Evolutionary conservation across 2,329 filamentous ascomycete genomes (phyloP).

Genomic region (Acrocalymma vagum): DNA sequence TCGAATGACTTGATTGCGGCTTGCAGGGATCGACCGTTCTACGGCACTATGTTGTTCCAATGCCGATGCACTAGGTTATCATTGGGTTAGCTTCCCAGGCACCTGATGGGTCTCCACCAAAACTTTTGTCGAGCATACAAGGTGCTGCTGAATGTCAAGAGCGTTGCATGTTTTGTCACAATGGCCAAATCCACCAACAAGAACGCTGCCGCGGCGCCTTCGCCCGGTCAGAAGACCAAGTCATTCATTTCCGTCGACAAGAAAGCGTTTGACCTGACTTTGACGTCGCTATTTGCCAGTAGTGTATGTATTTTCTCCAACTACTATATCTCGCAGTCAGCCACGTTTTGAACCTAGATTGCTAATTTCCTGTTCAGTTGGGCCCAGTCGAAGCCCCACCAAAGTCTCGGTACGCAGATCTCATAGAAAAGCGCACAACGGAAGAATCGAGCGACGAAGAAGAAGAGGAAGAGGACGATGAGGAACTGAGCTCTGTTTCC

Average conservation of each 20-base stretch:
- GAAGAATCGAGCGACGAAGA: slow-evolving; percentile 60
- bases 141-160: slow-evolving; percentile 15
- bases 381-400: slow-evolving; percentile 48
- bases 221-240: slow-evolving; percentile 18
- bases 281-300: slow-evolving; percentile 59
- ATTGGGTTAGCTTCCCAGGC: slow-evolving; percentile 20
- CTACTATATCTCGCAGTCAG: slow-evolving; percentile 7
- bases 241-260: slow-evolving; percentile 37
- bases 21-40: slow-evolving; percentile 17
- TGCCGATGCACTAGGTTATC: no score
- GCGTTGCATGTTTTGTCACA: slow-evolving; percentile 18
- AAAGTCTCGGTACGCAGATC: slow-evolving; percentile 49
- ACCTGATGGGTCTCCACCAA: slow-evolving; percentile 38
- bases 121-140: slow-evolving; percentile 35
- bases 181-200: slow-evolving; percentile 46
- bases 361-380: slow-evolving; percentile 33
- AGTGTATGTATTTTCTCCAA: slow-evolving; percentile 40
- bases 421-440: slow-evolving; percentile 24
- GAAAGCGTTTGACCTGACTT: slow-evolving; percentile 50
- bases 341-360: slow-evolving; percentile 5
- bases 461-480: slow-evolving; percentile 54
- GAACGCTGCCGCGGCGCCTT: slow-evolving; percentile 22
- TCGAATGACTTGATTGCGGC: slow-evolving; percentile 24
- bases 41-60: slow-evolving; percentile 8
- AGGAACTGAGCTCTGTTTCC: slow-evolving; percentile 25